Evolutionary conservation across 2,329 filamentous ascomycete species (phyloP).

Genomic region (Aureobasidium sp.): DNA sequence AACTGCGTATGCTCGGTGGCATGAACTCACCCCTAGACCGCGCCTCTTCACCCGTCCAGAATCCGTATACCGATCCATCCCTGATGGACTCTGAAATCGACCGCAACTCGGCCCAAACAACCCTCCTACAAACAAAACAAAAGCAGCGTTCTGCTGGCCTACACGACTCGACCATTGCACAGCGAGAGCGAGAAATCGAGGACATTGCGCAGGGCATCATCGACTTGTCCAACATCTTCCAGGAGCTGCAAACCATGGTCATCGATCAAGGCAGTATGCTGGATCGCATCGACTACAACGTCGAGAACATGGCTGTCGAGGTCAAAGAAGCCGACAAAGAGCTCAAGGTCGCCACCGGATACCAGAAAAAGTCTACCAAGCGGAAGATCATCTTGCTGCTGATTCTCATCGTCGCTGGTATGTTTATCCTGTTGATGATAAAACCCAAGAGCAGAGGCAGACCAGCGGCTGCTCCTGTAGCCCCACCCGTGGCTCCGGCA

Average conservation of each 20-base stretch:
- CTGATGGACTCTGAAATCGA: slow-evolving; percentile 91
- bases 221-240: slow-evolving; percentile 91
- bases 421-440: slow-evolving; percentile 76
- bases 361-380: slow-evolving; percentile 83
- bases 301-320: slow-evolving; percentile 88
- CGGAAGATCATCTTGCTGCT: slow-evolving; percentile 89
- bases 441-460: slow-evolving; percentile 56
- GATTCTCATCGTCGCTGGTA: slow-evolving; percentile 71
- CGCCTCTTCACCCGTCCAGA: slow-evolving; percentile 45
- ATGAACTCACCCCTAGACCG: slow-evolving; percentile 43
- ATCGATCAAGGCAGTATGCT: slow-evolving; percentile 48
- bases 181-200: slow-evolving; percentile 93
- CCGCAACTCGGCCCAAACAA: slow-evolving; percentile 82
- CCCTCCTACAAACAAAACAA: slow-evolving; percentile 71
- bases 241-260: slow-evolving; percentile 88
- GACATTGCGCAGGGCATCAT: slow-evolving; percentile 98
- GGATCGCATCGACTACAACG: slow-evolving; percentile 67
- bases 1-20: slow-evolving; percentile 41
- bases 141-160: slow-evolving; percentile 51
- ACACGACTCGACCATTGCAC: slow-evolving; percentile 80
- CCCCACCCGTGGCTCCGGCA: neutral
- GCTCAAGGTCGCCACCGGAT: slow-evolving; percentile 76
- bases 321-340: slow-evolving; percentile 92
- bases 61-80: slow-evolving; percentile 75
- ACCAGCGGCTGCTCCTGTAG: neutral